These are phyloP conservation scores for Saposhnikovia divaricata DNA, from an alignment of 129 eudicot genomes.

Conservation along the genomic window DNA sequence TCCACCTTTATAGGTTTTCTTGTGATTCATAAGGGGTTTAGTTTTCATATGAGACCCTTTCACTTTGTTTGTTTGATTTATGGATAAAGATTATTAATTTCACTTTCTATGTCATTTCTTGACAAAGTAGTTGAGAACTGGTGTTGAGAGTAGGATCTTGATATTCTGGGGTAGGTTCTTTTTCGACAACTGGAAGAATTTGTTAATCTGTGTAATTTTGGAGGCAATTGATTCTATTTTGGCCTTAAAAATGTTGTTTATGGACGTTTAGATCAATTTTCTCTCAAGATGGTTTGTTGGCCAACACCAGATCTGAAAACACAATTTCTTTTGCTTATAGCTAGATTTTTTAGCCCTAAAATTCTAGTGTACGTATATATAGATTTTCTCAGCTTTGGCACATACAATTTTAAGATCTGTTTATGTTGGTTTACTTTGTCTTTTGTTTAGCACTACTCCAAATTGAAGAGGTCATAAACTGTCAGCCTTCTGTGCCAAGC, in stretches of 20 bases:
- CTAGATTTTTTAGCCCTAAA: background rate
- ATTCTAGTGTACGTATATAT: background rate
- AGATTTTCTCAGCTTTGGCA: background rate
- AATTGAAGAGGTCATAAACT: background rate
- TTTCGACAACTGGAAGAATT: conserved; percentile 14
- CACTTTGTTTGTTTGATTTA: conserved; percentile 12
- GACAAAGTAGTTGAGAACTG: conserved; percentile 15
- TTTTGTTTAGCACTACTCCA: background rate
- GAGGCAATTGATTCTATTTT: conserved; percentile 16
- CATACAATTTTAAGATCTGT: background rate
- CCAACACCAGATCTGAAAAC: conserved; percentile 33
- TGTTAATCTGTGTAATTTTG: conserved; percentile 8
- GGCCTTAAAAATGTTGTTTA: conserved; percentile 16
- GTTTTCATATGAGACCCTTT: conserved; percentile 15
- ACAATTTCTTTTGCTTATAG: background rate
- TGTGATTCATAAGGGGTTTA: conserved; percentile 29
- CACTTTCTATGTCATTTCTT: conserved; percentile 7
- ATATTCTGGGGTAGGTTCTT: conserved; percentile 19
- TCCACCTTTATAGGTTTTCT: conserved; percentile 24
- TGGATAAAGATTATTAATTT: conserved; percentile 29
- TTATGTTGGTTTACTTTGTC: conserved; percentile 2
- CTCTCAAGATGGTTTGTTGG: background rate
- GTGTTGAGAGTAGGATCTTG: conserved; percentile 25
- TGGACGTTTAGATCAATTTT: conserved; percentile 23
- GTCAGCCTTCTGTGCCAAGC: background rate